phyloP scores from a whole-genome alignment of 2,329 filamentous ascomycete genomes.

The Sporothrix inflata region DNA sequence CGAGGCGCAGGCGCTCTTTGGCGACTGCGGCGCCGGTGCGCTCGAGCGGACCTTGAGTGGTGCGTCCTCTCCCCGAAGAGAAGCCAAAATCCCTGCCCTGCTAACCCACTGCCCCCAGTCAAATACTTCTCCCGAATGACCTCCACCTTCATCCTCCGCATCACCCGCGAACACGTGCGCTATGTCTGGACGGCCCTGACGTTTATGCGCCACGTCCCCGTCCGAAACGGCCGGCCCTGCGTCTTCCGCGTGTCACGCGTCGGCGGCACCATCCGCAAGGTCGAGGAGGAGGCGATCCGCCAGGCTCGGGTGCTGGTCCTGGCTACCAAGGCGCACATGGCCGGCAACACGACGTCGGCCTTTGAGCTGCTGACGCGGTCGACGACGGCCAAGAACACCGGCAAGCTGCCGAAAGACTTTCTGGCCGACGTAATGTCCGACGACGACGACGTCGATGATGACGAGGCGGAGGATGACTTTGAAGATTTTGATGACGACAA shows the following conservation, averaged over 20 bases:
- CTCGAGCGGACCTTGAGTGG: conserved; percentile 70
- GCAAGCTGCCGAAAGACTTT: conserved; percentile 39
- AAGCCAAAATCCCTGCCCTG: background rate
- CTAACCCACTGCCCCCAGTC: conserved; percentile 54
- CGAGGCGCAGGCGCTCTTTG: conserved; percentile 74
- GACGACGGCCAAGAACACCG: conserved; percentile 33
- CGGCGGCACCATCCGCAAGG: conserved; percentile 90
- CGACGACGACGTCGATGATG: conserved; percentile 51
- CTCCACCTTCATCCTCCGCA: conserved; percentile 87
- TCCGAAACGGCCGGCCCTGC: conserved; percentile 64
- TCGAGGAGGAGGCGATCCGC: conserved; percentile 84
- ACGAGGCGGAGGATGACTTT: conserved; percentile 42
- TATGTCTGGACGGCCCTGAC: conserved; percentile 89
- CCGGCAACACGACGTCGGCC: conserved; percentile 41
- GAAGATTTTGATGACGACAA: conserved; percentile 39
- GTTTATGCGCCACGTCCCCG: conserved; percentile 72
- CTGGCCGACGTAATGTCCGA: conserved; percentile 52
- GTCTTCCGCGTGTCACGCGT: conserved; percentile 84
- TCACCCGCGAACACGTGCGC: conserved; percentile 79
- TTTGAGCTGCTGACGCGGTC: conserved; percentile 40
- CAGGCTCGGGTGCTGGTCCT: conserved; percentile 74
- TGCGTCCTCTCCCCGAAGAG: conserved; percentile 42
- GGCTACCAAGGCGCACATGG: conserved; percentile 60
- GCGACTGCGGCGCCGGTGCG: conserved; percentile 83
- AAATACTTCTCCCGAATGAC: conserved; percentile 94